Evolutionary conservation across 495 filamentous ascomycete species (phyloP), one percentile per base, ranked within the genome.

Genomic region (Coniosporium apollinis): DNA sequence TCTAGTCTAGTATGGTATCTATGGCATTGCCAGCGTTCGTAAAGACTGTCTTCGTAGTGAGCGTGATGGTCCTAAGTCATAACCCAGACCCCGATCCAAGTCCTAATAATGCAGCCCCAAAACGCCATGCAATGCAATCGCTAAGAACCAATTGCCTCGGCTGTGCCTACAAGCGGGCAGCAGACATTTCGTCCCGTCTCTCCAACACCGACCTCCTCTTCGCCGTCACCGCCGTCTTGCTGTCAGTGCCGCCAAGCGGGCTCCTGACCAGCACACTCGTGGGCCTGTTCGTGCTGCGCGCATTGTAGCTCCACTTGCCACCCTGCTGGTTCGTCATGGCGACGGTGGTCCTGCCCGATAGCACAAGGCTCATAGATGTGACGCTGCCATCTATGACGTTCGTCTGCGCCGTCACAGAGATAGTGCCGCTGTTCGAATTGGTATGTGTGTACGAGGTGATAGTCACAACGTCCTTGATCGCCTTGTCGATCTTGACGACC

Each of bases 341-440:
- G 5, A 47, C 5, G 5, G 14, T 34, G 8, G 33, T 41, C 3
- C 22, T 38, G 14, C 41, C 44, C 11, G 36, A 31, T 9, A 44
- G 32, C 28, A 19, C 14, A 4, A 48, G 22, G 2, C 21, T 29
- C 45, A 44, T 44, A 3, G 7, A 19, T 25, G 32, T 41, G 28
- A 28, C 30, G 26, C 33, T 22, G 6, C 45, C 45, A 21, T 48
- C 39, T 4, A 41, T 28, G 2, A 44, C 41, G 24, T 44, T 48
- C 4, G 46, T 41, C 2, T 38, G 28, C 35, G 37, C 40, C 1
- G 33, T 42, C 22, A 48, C 46, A 19, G 14, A 17, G n/a, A 48
- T 42, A 3, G 46, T 45, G n/a, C 46, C 46, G 4, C 24, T 19
- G 17, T 48, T 42, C 10, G 11, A 21, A 3, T 3, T 22, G 11